A percentile compares a stretch with the other conserved stretches of the same genome.
phyloP scores from a whole-genome alignment of 176 grass and related monocot species.

The Echinochloa phyllopogon region DNA sequence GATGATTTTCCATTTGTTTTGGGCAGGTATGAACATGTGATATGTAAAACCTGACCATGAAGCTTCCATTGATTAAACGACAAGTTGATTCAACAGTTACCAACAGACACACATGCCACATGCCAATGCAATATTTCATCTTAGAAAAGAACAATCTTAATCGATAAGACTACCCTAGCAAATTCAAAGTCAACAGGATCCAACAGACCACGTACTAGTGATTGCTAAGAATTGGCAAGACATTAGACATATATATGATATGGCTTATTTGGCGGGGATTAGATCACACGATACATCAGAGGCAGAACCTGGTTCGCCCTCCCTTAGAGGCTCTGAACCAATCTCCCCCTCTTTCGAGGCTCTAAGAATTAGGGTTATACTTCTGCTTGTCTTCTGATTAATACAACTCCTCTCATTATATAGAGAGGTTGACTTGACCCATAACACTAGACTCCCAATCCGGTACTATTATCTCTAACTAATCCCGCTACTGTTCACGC shows the following conservation, averaged over 20 bases:
- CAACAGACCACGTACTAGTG: background rate
- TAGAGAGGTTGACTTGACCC: no score
- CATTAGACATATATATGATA: background rate
- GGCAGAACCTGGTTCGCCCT: no score
- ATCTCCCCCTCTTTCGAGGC: no score
- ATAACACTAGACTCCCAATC: no score
- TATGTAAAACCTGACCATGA: background rate
- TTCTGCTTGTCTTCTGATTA: no score
- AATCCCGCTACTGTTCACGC: no score
- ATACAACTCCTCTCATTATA: no score
- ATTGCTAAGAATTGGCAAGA: background rate
- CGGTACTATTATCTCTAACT: no score
- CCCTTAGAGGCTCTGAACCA: no score
- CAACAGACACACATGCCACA: background rate
- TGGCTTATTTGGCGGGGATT: no score
- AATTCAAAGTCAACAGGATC: background rate
- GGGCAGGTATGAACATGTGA: background rate
- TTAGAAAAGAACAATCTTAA: background rate
- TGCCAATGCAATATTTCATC: background rate
- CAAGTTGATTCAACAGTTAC: background rate
- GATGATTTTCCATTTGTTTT: background rate
- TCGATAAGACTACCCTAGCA: background rate
- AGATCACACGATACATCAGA: no score
- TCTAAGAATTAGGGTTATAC: no score
- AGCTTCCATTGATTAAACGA: background rate